A percentile compares a stretch with the other conserved stretches of the same genome.
phyloP scores from a whole-genome alignment of 345 rosid genomes.

The Syzygium jambos region DNA sequence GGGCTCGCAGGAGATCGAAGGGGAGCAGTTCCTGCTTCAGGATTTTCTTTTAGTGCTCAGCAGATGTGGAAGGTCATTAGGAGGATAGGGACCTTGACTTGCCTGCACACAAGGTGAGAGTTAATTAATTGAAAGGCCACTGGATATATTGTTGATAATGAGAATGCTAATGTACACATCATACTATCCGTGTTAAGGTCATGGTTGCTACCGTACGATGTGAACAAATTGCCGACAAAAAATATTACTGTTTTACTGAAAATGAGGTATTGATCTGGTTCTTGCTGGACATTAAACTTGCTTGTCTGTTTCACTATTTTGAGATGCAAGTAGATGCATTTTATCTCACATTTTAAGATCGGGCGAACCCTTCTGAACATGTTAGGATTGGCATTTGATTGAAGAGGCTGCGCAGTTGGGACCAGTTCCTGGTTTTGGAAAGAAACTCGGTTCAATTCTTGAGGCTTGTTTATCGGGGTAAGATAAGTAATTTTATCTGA shows the following conservation, averaged over 20 bases:
- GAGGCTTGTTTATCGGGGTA: conserved; percentile 53
- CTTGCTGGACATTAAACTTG: neutral
- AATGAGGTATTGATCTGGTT: conserved; percentile 39
- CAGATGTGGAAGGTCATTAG: conserved; percentile 70
- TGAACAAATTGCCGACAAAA: conserved; percentile 78
- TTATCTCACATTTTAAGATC: neutral
- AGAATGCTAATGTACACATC: neutral
- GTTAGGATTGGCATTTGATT: conserved; percentile 61
- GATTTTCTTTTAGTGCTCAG: conserved; percentile 77
- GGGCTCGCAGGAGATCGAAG: conserved; percentile 92
- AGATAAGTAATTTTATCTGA: conserved; percentile 5
- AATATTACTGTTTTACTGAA: conserved; percentile 29
- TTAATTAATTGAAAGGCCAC: neutral
- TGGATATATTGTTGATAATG: neutral
- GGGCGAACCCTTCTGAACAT: neutral
- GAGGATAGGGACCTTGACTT: conserved; percentile 91
- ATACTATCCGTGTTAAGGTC: conserved; percentile 33
- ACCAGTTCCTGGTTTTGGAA: conserved; percentile 65
- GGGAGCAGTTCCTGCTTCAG: conserved; percentile 86
- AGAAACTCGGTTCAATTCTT: conserved; percentile 55
- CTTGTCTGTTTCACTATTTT: neutral
- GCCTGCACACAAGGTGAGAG: conserved; percentile 81
- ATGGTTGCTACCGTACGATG: conserved; percentile 96
- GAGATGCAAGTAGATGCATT: neutral
- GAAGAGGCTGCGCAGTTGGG: conserved; percentile 61